Conservation (phyloP, 768 basidiomycete genomes). For the Ramaria rubella region DNA sequence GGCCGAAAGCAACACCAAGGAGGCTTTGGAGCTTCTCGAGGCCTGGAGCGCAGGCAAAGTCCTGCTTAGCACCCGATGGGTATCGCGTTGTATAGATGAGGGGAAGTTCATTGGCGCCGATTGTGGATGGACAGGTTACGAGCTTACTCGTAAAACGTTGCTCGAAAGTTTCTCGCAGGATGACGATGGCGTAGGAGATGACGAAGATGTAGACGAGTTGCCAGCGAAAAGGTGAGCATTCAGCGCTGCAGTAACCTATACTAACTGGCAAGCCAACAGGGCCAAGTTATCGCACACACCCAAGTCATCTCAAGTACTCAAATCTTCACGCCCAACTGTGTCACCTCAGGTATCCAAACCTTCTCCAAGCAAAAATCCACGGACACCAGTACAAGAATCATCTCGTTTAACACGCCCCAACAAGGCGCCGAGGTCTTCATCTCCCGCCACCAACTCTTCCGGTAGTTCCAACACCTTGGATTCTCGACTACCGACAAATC, state of each 20-base stretch:
- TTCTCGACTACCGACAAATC: no score
- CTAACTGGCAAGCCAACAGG: no score
- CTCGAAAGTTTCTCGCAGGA: neutral
- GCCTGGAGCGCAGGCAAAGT: conserved; percentile 7
- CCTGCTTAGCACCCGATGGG: conserved; percentile 1
- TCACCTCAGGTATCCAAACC: neutral
- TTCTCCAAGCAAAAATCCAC: neutral
- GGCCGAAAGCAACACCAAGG: conserved; percentile 7
- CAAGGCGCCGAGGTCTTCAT: no score
- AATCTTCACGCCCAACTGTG: neutral
- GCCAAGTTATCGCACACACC: neutral
- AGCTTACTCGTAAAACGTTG: neutral
- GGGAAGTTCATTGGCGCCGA: neutral
- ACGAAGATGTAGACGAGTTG: neutral
- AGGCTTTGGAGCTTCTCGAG: neutral
- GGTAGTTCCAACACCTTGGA: no score
- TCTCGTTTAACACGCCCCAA: no score
- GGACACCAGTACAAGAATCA: neutral
- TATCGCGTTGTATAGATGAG: neutral
- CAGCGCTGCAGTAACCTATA: no score
- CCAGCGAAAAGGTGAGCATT: neutral
- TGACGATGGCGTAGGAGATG: neutral
- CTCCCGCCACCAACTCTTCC: no score
- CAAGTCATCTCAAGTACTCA: neutral
- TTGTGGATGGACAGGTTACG: neutral